Base-by-base conservation (phyloP, 1,284 basidiomycete species). In the Wallemia hederae region DNA sequence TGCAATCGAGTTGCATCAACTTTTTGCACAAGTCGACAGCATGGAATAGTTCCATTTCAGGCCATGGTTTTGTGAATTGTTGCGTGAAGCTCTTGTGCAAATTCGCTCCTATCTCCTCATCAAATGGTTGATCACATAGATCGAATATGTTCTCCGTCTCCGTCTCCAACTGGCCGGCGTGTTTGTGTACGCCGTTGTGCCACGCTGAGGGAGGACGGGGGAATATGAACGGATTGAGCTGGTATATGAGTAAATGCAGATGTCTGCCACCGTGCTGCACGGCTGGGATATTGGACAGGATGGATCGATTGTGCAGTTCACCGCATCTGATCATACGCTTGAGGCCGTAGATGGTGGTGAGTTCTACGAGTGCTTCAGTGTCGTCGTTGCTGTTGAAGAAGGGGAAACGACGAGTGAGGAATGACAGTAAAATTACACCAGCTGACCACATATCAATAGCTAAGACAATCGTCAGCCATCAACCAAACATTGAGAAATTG, bases 381-480 rank as follows among this genome's bases (percentile, higher is more conserved):
- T 99, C 92, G 69, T 97, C 90, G 67, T 80, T 85, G 26, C 91
- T 88, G 68, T 91, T 87, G 73, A 98, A 92, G 24, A 97, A 72
- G 0, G 92, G 92, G 67, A 97, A 99, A 65, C 94, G 92, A 62
- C 81, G 79, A 0, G 83, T 83, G 25, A 99, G 75, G 71, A 97
- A 90, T 69, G 90, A 91, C 2, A 98, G 75, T 0, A 99, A 72
- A 60, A 97, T 94, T 68, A 85, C 82, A 0, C 92, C 92, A 1
- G 81, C 87, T 1, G 91, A 85, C 92, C 92, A 99, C 49, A 97
- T 80, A 68, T 99, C 92, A 66, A 98, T 82, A 11, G 92, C 92
- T 88, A 68, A 60, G 61, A 25, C 26, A 28, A 58, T 56, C 11
- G 65, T 60, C 65, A 62, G 49, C 28, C 28, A 60, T 60, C 39